Conservation (phyloP, 2,329 filamentous ascomycete genomes). For the Ramichloridium luteum region DNA sequence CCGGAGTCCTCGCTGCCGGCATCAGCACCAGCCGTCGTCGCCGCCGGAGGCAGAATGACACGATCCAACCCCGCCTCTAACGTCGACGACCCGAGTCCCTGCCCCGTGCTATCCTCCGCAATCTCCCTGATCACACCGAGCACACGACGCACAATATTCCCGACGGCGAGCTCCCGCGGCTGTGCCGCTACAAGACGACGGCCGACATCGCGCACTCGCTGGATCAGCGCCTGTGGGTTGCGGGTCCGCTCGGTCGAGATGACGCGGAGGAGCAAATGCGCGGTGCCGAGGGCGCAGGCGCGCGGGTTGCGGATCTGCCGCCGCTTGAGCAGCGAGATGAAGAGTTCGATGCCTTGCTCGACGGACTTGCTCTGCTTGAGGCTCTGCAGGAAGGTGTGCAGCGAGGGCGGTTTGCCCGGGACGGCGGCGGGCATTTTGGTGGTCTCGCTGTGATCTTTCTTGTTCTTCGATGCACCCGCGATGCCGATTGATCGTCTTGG, state of each 20-base stretch:
- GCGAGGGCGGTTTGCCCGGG: constrained; percentile 53
- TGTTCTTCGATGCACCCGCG: not conserved
- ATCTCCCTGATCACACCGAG: constrained; percentile 86
- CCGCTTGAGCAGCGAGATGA: constrained; percentile 78
- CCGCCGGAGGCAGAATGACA: constrained; percentile 32
- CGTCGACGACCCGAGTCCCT: constrained; percentile 24
- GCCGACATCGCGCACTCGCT: constrained; percentile 68
- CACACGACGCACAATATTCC: constrained; percentile 85
- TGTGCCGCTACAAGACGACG: constrained; percentile 68
- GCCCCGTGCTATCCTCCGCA: constrained; percentile 60
- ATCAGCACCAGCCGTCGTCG: constrained; percentile 11
- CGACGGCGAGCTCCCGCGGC: constrained; percentile 80
- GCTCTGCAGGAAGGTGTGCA: constrained; percentile 67
- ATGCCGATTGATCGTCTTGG: no score
- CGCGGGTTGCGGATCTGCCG: constrained; percentile 80
- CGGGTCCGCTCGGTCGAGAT: constrained; percentile 70
- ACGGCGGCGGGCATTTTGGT: constrained; percentile 45
- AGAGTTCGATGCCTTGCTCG: constrained; percentile 70
- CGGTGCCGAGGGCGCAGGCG: constrained; percentile 81
- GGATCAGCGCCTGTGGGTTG: constrained; percentile 66
- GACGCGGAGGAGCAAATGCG: constrained; percentile 75
- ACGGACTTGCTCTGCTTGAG: constrained; percentile 57
- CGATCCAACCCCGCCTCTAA: constrained; percentile 45
- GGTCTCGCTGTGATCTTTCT: not conserved
- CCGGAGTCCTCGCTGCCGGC: constrained; percentile 6